Percentiles rank a stretch among this genome's conserved stretches.
phyloP scores from a whole-genome alignment of 805 yeast genomes.

The Yarrowia sp. region DNA sequence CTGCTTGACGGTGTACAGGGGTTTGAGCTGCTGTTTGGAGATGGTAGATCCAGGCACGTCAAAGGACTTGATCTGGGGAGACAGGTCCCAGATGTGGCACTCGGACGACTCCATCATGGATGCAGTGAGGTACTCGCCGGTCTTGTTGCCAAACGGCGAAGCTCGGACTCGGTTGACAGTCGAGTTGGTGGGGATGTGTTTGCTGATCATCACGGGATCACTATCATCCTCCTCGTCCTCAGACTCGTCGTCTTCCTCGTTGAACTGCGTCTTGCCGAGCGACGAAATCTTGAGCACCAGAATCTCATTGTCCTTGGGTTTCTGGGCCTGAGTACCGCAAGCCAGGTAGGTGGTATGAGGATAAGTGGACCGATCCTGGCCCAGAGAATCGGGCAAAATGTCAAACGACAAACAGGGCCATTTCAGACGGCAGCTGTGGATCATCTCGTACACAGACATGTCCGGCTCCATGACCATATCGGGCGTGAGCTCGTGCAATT shows the following conservation, averaged over 20 bases:
- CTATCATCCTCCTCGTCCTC: conserved; percentile 70
- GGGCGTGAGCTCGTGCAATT: conserved; percentile 87
- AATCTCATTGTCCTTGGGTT: conserved; percentile 86
- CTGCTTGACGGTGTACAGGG: conserved; percentile 76
- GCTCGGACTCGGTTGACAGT: conserved; percentile 91
- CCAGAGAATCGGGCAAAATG: conserved; percentile 82
- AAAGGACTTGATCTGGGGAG: conserved; percentile 80
- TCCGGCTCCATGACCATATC: conserved; percentile 97
- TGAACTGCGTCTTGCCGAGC: conserved; percentile 83
- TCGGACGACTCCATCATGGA: conserved; percentile 91
- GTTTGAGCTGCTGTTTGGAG: conserved; percentile 78
- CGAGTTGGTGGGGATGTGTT: conserved; percentile 73
- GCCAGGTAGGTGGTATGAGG: conserved; percentile 88
- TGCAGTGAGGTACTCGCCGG: conserved; percentile 87
- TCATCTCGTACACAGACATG: conserved; percentile 94
- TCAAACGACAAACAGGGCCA: conserved; percentile 98
- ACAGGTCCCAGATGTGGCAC: conserved; percentile 80
- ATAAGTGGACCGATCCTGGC: conserved; percentile 84
- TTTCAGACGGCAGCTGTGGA: conserved; percentile 89
- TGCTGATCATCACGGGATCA: conserved; percentile 89
- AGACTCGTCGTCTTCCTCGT: conserved; percentile 76
- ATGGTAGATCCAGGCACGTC: conserved; percentile 86
- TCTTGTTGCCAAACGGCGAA: conserved; percentile 73
- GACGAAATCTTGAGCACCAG: conserved; percentile 83
- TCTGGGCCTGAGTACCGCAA: conserved; percentile 93